Percentiles rank a stretch among this genome's conserved stretches.
Conservation (phyloP, 2,329 filamentous ascomycete genomes). For the Clarireedia paspali region DNA sequence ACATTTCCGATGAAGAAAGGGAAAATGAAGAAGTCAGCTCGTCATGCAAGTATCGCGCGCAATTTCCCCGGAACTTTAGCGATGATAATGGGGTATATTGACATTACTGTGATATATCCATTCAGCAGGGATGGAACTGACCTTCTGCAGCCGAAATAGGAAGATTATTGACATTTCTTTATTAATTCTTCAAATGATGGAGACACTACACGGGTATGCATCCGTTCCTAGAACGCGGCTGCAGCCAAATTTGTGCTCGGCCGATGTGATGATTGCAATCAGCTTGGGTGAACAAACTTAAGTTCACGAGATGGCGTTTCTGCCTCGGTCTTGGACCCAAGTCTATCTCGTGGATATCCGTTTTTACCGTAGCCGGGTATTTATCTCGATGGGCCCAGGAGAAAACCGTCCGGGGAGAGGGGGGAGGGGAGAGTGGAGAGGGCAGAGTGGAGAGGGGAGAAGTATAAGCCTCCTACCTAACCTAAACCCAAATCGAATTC, state of each 20-base stretch:
- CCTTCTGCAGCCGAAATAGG: background rate
- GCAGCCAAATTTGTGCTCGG: background rate
- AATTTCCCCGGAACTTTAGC: background rate
- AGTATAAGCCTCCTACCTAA: no score
- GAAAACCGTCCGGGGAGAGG: no score
- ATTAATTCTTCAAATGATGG: background rate
- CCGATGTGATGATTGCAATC: background rate
- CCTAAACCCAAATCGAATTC: no score
- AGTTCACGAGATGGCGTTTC: no score
- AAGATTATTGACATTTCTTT: background rate
- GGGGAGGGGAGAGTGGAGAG: no score
- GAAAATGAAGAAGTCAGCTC: background rate
- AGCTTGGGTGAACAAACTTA: background rate
- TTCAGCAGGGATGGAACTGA: background rate
- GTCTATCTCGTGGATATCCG: no score
- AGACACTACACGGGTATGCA: background rate
- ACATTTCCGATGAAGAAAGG: background rate
- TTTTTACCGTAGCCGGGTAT: no score
- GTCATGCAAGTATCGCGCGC: background rate
- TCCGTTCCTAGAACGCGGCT: background rate
- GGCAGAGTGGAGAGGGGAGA: no score
- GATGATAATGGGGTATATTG: background rate
- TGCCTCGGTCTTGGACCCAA: no score
- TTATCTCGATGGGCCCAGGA: no score
- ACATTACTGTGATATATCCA: background rate